These are phyloP conservation scores for Boletus sensibilis DNA, from an alignment of 768 basidiomycete genomes.

Conservation along the genomic window DNA sequence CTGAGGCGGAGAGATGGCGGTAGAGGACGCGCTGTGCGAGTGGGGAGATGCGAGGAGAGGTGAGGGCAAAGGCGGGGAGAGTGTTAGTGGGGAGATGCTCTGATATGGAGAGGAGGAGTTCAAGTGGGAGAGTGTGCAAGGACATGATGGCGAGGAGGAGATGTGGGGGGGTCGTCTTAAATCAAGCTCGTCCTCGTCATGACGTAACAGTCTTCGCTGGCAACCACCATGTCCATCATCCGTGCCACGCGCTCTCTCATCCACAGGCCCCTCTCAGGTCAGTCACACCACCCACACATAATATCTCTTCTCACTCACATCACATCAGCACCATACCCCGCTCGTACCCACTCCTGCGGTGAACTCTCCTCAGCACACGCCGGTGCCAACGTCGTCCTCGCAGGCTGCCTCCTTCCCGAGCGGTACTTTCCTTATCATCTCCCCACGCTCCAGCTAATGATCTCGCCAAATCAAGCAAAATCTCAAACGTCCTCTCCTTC, in stretches of 20 bases:
- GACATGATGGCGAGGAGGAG: constrained; percentile 32
- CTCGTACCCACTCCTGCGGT: constrained; percentile 59
- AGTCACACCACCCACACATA: neutral
- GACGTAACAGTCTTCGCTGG: constrained; percentile 13
- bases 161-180: neutral
- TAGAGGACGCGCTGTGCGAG: constrained; percentile 65
- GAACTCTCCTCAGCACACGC: constrained; percentile 51
- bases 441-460: constrained; percentile 36
- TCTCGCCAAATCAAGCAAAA: constrained; percentile 52
- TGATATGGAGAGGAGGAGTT: constrained; percentile 59
- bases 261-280: neutral
- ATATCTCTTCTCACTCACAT: too few species aligned
- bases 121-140: constrained; percentile 51
- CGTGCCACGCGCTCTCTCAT: neutral
- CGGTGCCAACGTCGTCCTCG: constrained; percentile 62
- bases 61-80: constrained; percentile 51
- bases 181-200: constrained; percentile 5
- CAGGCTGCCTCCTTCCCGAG: constrained; percentile 81
- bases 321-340: constrained; percentile 58
- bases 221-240: constrained; percentile 6
- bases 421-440: constrained; percentile 52
- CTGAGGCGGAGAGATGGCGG: constrained; percentile 50
- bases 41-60: constrained; percentile 41
- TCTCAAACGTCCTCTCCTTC: constrained; percentile 72
- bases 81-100: constrained; percentile 31